Evolutionary conservation across 306 rosid genomes (phyloP).

Genomic region (Notholithocarpus densiflorus): DNA sequence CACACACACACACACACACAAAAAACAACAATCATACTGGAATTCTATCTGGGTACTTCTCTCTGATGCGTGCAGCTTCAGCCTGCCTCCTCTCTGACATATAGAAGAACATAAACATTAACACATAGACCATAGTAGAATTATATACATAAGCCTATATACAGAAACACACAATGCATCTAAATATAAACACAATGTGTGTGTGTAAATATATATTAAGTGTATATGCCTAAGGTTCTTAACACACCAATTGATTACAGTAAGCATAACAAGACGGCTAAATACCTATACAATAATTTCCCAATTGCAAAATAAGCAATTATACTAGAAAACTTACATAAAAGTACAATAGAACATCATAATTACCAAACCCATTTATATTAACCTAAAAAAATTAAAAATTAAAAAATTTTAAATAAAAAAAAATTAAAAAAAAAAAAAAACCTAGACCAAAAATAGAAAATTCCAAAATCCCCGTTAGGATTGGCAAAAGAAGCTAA

Average conservation of each 20-base stretch:
- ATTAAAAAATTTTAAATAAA: not conserved
- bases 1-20: not conserved
- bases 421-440: not conserved
- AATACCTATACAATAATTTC: not conserved
- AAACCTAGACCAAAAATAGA: too few relatives aligned
- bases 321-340: not conserved
- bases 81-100: conserved; percentile 60
- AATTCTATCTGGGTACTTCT: conserved; percentile 66
- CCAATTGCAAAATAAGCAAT: not conserved
- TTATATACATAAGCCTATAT: too few relatives aligned
- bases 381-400: not conserved
- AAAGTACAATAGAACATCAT: not conserved
- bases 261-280: not conserved
- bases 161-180: too few relatives aligned
- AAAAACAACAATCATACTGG: conserved; percentile 41
- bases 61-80: conserved; percentile 64
- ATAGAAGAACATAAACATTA: not conserved
- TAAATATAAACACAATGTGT: too few relatives aligned
- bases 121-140: not conserved
- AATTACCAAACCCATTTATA: not conserved
- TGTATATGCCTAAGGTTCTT: not conserved
- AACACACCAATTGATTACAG: not conserved
- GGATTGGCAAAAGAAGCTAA: too few relatives aligned
- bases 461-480: too few relatives aligned
- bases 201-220: too few relatives aligned